Conservation (phyloP, 1,284 basidiomycete species). For the Trichosporon sp. region DNA sequence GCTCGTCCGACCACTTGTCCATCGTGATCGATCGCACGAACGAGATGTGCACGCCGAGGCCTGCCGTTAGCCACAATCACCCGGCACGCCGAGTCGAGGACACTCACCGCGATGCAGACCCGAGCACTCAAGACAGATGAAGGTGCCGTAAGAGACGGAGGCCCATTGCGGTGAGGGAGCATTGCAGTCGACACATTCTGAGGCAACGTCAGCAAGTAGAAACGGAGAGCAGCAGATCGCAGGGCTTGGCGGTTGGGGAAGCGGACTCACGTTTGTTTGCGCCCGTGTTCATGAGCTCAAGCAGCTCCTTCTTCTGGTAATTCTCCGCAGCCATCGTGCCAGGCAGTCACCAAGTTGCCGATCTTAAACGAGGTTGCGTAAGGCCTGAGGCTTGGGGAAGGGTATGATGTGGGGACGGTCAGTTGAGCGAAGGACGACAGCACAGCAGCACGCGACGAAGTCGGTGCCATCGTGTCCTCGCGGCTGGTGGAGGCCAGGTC, state of each 20-base stretch:
- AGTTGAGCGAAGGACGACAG: not conserved
- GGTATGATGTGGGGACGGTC: not conserved
- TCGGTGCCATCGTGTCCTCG: not conserved
- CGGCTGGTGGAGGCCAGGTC: not conserved
- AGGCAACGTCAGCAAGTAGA: not conserved
- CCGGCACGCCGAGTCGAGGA: not conserved
- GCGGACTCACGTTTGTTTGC: constrained; percentile 58
- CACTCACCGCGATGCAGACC: constrained; percentile 71
- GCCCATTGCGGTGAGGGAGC: constrained; percentile 90
- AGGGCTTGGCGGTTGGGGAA: not conserved
- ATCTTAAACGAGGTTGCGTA: not conserved
- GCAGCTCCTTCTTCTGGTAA: constrained; percentile 57
- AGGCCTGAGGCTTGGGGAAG: not conserved
- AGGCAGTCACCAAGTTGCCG: not conserved
- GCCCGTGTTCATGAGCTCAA: constrained; percentile 66
- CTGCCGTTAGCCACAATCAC: constrained; percentile 14
- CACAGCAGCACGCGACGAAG: not conserved
- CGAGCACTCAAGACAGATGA: constrained; percentile 85
- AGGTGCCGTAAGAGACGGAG: constrained; percentile 61
- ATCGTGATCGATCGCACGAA: constrained; percentile 90
- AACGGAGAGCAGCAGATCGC: not conserved
- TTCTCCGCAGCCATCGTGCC: constrained; percentile 54
- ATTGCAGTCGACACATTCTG: constrained; percentile 67
- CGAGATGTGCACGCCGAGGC: constrained; percentile 52
- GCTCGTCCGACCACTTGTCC: constrained; percentile 91